Evolutionary conservation across 225 moss, liverwort and hornwort species (phyloP).

Genomic region (Bryoerythrophyllum caledonicum): DNA sequence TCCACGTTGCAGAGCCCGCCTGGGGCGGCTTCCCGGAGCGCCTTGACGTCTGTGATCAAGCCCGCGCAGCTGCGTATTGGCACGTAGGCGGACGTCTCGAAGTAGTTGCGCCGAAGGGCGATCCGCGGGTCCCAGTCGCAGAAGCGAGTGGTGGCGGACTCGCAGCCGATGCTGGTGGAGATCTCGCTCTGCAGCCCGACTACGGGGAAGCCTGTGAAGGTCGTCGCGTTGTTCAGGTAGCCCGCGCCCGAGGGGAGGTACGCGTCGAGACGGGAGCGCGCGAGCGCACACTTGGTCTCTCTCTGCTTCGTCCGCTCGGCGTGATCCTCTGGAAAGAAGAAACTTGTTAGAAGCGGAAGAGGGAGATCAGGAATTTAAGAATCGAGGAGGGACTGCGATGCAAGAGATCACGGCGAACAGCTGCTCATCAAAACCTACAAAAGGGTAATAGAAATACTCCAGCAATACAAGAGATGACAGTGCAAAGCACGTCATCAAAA

Average conservation of each 20-base stretch:
- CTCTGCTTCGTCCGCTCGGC: conserved; percentile 9
- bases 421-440: no score
- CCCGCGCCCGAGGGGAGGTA: conserved; percentile 18
- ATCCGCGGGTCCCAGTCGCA: conserved; percentile 44
- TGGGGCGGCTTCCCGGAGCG: conserved; percentile 20
- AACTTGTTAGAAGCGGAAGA: not conserved
- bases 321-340: conserved; percentile 10
- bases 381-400: no score
- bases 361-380: no score
- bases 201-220: conserved; percentile 37
- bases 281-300: not conserved
- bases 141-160: not conserved
- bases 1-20: conserved; percentile 36
- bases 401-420: no score
- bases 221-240: conserved; percentile 25
- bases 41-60: conserved; percentile 49
- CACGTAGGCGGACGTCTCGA: conserved; percentile 28
- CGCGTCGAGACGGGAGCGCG: not conserved
- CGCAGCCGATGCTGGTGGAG: conserved; percentile 27
- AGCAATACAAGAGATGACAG: no score
- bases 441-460: no score
- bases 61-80: conserved; percentile 15
- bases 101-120: conserved; percentile 8
- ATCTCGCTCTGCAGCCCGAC: conserved; percentile 42
- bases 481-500: no score